Evolutionary conservation across 345 rosid species (phyloP), one percentile per base, ranked within the genome.

Genomic region (Schrenkiella parvula): DNA sequence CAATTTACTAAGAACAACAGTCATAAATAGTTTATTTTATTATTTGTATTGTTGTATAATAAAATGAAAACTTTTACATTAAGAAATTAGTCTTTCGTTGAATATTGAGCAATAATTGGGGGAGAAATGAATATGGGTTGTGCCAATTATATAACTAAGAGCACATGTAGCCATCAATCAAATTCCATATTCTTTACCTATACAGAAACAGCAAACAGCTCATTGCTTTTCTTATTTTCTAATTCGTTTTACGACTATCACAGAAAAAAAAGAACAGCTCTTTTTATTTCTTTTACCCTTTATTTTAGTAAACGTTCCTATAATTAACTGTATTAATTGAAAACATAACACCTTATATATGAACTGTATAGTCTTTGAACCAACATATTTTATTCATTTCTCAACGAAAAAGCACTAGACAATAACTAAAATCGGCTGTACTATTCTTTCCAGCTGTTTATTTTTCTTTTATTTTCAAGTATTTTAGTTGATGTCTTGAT

Each of bases 161-260:
- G 62, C 76, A 72, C 76, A 72, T 72, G 76, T 70, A 41, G 46
- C 46, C 11, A 31, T 50, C 59, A 46, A 47, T 46, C 75, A 70
- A 39, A 26, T 48, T 50, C 35, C 51, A 47, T 48, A 47, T 34
- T 60, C 32, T 48, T 61, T 8, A 25, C 39, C 15, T 48, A 60
- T 17, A 70, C 47, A 34, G 23, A 70, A 59, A 59, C 50, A 35
- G 3, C 50, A 61, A 52, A 50, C 68, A 71, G 53, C 63, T 51
- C 64, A 63, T 41, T 51, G 41, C 32, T 15, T 59, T 29, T 59
- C 38, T 53, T 12, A 29, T 70, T n/a, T 44, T 14, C 44, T 38
- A 23, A n/a, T 60, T 48, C 59, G 29, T 28, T 28, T 53, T 22
- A 28, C 21, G 35, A 53, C 58, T 53, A 51, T 22, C 66, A 31